Percentiles rank a stretch among this genome's conserved stretches.
phyloP scores from a whole-genome alignment of 441 rosid genomes.

The Gossypium gossypioides region DNA sequence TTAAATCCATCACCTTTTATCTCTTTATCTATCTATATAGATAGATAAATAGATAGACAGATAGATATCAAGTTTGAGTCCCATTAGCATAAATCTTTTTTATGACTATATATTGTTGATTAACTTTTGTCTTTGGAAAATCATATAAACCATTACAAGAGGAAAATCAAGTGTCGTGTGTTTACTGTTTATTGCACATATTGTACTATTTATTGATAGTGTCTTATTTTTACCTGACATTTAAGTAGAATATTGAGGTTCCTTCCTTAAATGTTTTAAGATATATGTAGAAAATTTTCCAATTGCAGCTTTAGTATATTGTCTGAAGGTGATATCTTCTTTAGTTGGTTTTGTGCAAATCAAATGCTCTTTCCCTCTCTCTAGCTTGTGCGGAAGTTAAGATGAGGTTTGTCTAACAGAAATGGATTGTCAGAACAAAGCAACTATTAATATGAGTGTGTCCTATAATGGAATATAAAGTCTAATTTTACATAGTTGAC shows the following conservation, averaged over 20 bases:
- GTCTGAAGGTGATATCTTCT: not conserved
- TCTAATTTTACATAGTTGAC: not conserved
- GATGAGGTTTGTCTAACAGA: not conserved
- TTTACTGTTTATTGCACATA: not conserved
- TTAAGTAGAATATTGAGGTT: not conserved
- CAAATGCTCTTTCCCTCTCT: not conserved
- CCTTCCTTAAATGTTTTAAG: not conserved
- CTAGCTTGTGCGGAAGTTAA: conserved; percentile 3
- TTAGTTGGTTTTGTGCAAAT: not conserved
- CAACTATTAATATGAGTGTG: not conserved
- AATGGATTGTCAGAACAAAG: not conserved
- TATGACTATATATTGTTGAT: not conserved
- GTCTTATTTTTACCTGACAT: not conserved
- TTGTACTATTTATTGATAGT: not conserved
- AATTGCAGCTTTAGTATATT: not conserved
- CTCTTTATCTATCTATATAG: not conserved
- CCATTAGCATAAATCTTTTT: not conserved
- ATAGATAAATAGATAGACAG: too few species aligned
- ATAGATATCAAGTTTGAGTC: not conserved
- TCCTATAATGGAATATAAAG: not conserved
- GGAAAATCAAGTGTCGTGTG: not conserved
- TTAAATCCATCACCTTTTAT: not conserved
- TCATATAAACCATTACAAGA: not conserved
- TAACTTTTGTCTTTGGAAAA: not conserved
- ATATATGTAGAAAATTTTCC: not conserved